A percentile compares a stretch with the other conserved stretches of the same genome.
Conservation (phyloP, 1,284 basidiomycete genomes). For the Psilocybe mexicana region DNA sequence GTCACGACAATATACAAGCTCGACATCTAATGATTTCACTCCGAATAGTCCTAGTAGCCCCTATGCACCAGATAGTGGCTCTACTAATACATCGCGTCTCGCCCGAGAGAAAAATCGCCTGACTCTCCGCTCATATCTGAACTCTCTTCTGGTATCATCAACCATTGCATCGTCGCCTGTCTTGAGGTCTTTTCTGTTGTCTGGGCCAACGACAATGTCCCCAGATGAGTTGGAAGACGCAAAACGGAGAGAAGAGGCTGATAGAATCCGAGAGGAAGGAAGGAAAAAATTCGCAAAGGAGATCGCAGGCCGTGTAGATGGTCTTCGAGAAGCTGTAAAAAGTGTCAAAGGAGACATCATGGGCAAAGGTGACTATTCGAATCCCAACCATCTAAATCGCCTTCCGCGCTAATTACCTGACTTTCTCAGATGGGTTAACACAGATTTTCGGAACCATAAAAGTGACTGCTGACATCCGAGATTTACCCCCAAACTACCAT, state of each 20-base stretch:
- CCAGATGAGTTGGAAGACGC: conserved; percentile 82
- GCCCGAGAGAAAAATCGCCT: conserved; percentile 94
- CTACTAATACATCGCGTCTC: conserved; percentile 48
- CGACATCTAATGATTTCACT: conserved; percentile 16
- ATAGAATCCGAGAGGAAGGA: conserved; percentile 88
- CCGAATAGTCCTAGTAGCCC: conserved; percentile 2
- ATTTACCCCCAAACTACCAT: conserved; percentile 83
- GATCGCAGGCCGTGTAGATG: conserved; percentile 85
- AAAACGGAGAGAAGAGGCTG: conserved; percentile 82
- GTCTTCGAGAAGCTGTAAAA: conserved; percentile 82
- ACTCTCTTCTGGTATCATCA: conserved; percentile 74
- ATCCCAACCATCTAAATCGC: conserved; percentile 10
- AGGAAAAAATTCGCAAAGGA: conserved; percentile 84
- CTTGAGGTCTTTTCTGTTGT: conserved; percentile 84
- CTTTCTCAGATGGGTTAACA: conserved; percentile 74
- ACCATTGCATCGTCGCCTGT: conserved; percentile 83
- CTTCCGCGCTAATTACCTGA: not conserved
- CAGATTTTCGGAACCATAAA: conserved; percentile 89
- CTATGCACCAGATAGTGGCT: conserved; percentile 6
- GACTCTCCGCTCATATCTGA: conserved; percentile 91
- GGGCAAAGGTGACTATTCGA: conserved; percentile 58
- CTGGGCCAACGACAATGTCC: conserved; percentile 72
- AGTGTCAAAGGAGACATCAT: conserved; percentile 92
- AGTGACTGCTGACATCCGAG: conserved; percentile 73
- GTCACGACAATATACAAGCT: conserved; percentile 19